Evolutionary conservation across 352 stramenopile species (phyloP).

Genomic region (Globisporangium lucens): DNA sequence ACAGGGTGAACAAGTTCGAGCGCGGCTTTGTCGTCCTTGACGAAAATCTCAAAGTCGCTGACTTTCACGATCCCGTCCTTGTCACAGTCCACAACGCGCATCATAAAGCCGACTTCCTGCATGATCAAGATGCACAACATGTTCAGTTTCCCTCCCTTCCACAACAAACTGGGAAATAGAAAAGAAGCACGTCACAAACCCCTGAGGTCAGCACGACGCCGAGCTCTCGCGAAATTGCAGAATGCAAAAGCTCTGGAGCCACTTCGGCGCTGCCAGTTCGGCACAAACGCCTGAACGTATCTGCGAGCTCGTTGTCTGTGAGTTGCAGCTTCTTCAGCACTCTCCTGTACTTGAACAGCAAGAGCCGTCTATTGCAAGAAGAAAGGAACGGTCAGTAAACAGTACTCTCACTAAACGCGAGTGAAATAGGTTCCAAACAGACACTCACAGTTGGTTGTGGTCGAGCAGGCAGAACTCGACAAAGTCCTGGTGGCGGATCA

Average conservation of each 20-base stretch:
- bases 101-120: constrained; percentile 63
- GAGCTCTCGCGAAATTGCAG: constrained; percentile 60
- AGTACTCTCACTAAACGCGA: no score
- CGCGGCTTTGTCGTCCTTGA: constrained; percentile 60
- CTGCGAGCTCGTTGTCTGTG: constrained; percentile 74
- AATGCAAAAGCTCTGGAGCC: constrained; percentile 56
- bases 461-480: constrained; percentile 82
- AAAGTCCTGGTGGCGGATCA: constrained; percentile 68
- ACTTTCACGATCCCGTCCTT: constrained; percentile 63
- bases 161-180: not conserved
- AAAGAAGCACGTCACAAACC: constrained; percentile 28
- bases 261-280: constrained; percentile 35
- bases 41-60: constrained; percentile 65
- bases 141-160: not conserved
- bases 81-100: constrained; percentile 68
- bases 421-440: not conserved
- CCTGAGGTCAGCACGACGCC: constrained; percentile 78
- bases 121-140: not conserved
- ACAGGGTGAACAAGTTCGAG: constrained; percentile 49
- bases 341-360: constrained; percentile 76
- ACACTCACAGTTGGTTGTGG: constrained; percentile 65
- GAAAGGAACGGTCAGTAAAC: not conserved
- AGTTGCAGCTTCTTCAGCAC: constrained; percentile 54
- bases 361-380: constrained; percentile 42
- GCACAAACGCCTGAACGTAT: constrained; percentile 65